phyloP scores from a whole-genome alignment of 2,329 filamentous ascomycete genomes.

The Trichoderma brevicompactum region DNA sequence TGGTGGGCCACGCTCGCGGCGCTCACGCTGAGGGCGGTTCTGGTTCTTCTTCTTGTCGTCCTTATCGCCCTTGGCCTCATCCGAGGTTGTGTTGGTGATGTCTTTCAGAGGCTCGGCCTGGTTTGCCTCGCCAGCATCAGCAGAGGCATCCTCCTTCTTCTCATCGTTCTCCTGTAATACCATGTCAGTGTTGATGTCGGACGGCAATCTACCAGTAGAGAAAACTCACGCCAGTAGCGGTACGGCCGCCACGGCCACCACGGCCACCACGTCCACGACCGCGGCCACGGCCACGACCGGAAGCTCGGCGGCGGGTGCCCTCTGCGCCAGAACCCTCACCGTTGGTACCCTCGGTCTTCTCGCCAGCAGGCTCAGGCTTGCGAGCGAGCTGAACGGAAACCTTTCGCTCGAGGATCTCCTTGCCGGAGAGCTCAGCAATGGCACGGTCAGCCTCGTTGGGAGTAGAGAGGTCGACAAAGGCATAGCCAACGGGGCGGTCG shows the following conservation, averaged over 20 bases:
- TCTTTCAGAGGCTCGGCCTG: slow-evolving; percentile 65
- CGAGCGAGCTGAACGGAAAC: slow-evolving; percentile 98
- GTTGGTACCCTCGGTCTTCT: slow-evolving; percentile 75
- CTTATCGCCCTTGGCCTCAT: slow-evolving; percentile 53
- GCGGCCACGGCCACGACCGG: slow-evolving; percentile 69
- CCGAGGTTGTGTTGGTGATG: slow-evolving; percentile 60
- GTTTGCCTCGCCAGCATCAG: slow-evolving; percentile 51
- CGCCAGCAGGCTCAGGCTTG: slow-evolving; percentile 86
- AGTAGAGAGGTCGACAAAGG: slow-evolving; percentile 97
- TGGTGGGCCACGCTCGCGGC: slow-evolving; percentile 86
- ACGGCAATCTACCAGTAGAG: background rate
- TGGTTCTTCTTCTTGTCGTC: slow-evolving; percentile 47
- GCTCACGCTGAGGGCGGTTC: slow-evolving; percentile 61
- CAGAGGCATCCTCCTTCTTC: slow-evolving; percentile 50
- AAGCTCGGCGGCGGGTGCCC: slow-evolving; percentile 65
- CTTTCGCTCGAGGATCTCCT: slow-evolving; percentile 98
- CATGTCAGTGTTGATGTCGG: background rate
- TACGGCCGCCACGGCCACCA: slow-evolving; percentile 61
- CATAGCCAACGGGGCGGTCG: slow-evolving; percentile 96
- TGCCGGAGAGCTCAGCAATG: slow-evolving; percentile 92
- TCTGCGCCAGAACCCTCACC: slow-evolving; percentile 75
- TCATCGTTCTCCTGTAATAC: slow-evolving; percentile 45
- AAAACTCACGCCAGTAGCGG: slow-evolving; percentile 48
- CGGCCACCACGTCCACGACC: slow-evolving; percentile 72
- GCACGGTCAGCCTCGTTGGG: slow-evolving; percentile 93